Conservation (phyloP, 495 filamentous ascomycete species). For the Podospora pseudoanserina region DNA sequence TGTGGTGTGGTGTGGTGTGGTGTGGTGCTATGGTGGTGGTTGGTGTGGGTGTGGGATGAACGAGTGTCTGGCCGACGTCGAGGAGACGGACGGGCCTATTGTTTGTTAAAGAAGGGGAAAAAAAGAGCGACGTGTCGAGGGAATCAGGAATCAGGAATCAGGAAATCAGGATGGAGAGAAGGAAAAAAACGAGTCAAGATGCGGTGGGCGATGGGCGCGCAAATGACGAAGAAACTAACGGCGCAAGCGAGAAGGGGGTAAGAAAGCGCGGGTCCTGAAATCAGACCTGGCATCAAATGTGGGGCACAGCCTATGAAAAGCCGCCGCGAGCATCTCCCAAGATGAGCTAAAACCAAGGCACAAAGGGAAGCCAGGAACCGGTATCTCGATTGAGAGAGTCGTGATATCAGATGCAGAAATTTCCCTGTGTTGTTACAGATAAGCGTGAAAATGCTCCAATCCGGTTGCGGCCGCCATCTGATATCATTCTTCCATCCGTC, state of each 20-base stretch:
- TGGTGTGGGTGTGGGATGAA: conserved; percentile 5
- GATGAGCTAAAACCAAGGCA: conserved; percentile 19
- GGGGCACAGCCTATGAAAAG: conserved; percentile 11
- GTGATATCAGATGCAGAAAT: conserved; percentile 18
- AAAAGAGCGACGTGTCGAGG: conserved; percentile 3
- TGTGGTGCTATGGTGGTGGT: neutral
- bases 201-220: conserved; percentile 1
- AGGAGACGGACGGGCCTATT: conserved; percentile 7
- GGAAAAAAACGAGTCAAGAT: conserved; percentile 20
- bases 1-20: neutral
- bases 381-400: neutral
- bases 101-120: conserved; percentile 1
- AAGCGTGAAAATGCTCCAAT: neutral
- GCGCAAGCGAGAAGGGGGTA: conserved; percentile 16
- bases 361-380: neutral
- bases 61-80: conserved; percentile 18
- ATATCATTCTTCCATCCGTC: neutral
- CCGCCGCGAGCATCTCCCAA: conserved; percentile 6
- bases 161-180: conserved; percentile 1
- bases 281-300: conserved; percentile 14
- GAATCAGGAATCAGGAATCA: neutral
- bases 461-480: neutral
- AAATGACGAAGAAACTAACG: conserved; percentile 27
- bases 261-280: conserved; percentile 14
- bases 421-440: neutral